A percentile compares a stretch with the other conserved stretches of the same genome.
These are phyloP conservation scores for Aaosphaeria pasadenensis DNA, from an alignment of 2,329 filamentous ascomycete species.

Conservation along the genomic window DNA sequence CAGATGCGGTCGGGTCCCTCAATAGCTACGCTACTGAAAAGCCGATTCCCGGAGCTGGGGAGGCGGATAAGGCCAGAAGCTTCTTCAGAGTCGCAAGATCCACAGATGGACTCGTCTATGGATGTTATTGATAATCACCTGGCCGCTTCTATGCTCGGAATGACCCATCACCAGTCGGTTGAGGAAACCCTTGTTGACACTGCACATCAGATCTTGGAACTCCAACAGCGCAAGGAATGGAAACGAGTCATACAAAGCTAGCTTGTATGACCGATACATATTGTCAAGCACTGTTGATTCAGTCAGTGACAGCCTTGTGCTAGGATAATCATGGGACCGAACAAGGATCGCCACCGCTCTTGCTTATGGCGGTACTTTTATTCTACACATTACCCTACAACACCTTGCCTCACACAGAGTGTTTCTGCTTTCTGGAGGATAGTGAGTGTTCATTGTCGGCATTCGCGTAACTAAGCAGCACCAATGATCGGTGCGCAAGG, in stretches of 20 bases:
- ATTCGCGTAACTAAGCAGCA: no score
- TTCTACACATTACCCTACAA: no score
- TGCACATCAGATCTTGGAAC: constrained; percentile 20
- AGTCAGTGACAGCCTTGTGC: no score
- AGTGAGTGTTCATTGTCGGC: no score
- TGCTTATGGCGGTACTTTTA: no score
- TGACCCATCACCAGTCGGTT: constrained; percentile 15
- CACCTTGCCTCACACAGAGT: no score
- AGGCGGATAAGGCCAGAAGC: constrained; percentile 11
- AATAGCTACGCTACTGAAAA: constrained; percentile 19
- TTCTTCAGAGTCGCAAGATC: constrained; percentile 9
- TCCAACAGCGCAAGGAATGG: constrained; percentile 22
- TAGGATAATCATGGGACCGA: no score
- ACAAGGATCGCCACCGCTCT: no score
- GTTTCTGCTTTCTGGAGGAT: no score
- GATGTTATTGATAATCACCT: constrained; percentile 19
- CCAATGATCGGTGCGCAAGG: no score
- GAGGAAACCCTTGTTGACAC: constrained; percentile 23
- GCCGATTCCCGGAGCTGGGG: constrained; percentile 20
- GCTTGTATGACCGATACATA: no score
- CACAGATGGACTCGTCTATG: constrained; percentile 7
- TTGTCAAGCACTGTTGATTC: no score
- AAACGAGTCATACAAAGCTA: constrained; percentile 18
- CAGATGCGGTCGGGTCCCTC: constrained; percentile 15
- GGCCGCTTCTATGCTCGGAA: constrained; percentile 16